phyloP scores from a whole-genome alignment of 257 asterid species.

The Capsicum rhomboideum region DNA sequence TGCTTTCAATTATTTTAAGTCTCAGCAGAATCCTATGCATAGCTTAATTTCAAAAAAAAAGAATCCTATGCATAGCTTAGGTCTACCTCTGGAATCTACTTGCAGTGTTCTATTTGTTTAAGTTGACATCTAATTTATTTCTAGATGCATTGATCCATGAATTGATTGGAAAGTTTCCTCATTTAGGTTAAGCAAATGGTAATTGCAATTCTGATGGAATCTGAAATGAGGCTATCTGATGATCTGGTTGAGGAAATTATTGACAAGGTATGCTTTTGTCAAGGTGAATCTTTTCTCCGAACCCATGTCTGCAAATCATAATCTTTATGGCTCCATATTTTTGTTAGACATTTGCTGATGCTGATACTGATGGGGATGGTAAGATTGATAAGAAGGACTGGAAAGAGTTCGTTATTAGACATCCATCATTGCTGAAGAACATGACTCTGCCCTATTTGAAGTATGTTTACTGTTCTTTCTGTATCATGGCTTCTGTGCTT shows the following conservation, averaged over 20 bases:
- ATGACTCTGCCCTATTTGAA: slow-evolving; percentile 86
- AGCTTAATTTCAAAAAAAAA: no score
- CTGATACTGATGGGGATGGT: slow-evolving; percentile 71
- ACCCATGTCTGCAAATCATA: neutral
- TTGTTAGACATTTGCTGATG: slow-evolving; percentile 72
- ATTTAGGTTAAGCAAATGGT: slow-evolving; percentile 73
- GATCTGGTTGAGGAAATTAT: slow-evolving; percentile 65
- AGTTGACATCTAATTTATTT: neutral
- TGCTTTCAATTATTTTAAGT: neutral
- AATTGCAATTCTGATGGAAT: slow-evolving; percentile 56
- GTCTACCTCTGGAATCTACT: neutral
- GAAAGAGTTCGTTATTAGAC: slow-evolving; percentile 49
- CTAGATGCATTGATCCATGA: neutral
- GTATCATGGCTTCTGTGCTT: neutral
- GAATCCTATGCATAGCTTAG: neutral
- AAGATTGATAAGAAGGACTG: slow-evolving; percentile 70
- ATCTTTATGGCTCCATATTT: neutral
- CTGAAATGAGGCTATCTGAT: slow-evolving; percentile 48
- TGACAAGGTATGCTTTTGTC: slow-evolving; percentile 37
- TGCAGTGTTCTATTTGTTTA: neutral
- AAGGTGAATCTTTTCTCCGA: neutral
- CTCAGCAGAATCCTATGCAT: neutral
- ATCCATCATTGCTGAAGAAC: slow-evolving; percentile 76
- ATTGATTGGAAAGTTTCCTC: neutral
- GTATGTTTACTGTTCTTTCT: slow-evolving; percentile 19